Percentiles rank a stretch among this genome's conserved stretches.
These are phyloP conservation scores for Corylus americana DNA, from an alignment of 306 rosid species.

Conservation along the genomic window DNA sequence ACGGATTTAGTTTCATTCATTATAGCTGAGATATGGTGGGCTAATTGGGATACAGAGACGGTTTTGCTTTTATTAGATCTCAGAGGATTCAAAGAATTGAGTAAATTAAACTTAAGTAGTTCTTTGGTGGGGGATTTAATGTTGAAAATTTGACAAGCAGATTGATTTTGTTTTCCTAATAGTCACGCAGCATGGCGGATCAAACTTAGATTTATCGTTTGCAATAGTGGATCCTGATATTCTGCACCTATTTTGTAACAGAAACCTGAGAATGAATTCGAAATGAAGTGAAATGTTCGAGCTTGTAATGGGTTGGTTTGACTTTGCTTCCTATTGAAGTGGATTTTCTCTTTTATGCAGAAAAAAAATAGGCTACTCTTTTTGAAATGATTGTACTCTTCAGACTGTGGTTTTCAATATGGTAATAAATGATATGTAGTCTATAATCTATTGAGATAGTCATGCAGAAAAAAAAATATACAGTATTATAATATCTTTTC, in stretches of 20 bases:
- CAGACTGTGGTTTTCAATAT: not conserved
- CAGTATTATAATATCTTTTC: not conserved
- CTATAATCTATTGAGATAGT: not conserved
- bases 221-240: not conserved
- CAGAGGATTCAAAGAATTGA: not conserved
- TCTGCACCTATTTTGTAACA: not conserved
- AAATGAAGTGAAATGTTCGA: not conserved
- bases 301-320: constrained; percentile 10
- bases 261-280: not conserved
- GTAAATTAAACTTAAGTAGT: not conserved
- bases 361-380: not conserved
- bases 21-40: constrained; percentile 1
- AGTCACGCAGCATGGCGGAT: not conserved
- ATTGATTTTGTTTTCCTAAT: not conserved
- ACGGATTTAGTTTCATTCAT: not conserved
- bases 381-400: not conserved
- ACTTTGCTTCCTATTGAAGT: not conserved
- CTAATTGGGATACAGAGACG: constrained; percentile 1
- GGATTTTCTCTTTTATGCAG: too few species aligned
- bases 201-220: constrained; percentile 6
- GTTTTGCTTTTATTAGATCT: constrained; percentile 28
- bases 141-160: not conserved
- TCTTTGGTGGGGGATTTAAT: not conserved
- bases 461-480: not conserved
- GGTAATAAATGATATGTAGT: not conserved